Evolutionary conservation across 108 stramenopile species (phyloP), one percentile per base, ranked within the genome.

Genomic region (Nitzschia sp.): DNA sequence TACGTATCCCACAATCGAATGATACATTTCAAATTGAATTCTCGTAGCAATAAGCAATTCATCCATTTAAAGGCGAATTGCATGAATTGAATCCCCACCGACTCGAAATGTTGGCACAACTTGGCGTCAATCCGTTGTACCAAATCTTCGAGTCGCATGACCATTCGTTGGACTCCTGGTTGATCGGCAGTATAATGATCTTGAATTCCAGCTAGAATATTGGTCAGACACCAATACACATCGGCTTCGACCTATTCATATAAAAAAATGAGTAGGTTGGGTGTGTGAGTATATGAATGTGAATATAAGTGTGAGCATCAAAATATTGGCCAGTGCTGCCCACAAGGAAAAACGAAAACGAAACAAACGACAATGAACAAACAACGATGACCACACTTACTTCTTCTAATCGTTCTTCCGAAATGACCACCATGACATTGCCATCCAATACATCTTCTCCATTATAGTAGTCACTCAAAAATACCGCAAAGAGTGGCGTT

Each of bases 61-160:
- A 98, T 98, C 99, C 99, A 99, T 56, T 96, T 97, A 79, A 98
- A 97, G 54, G 96, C 90, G 72, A 99, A 97, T 74, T 98, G 97
- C 45, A 97, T 82, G 67, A 95, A 96, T 70, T 90, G 85, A 53
- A 98, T 83, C 6, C 91, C 90, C 30, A 79, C 80, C 4, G 81
- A 69, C 28, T 77, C 57, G 19, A 98, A 73, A 81, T 98, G 94
- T 6, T 67, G 23, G 53, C 89, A 86, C 25, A 98, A 78, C 57
- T 92, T 79, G 6, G 70, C 89, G 74, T 99, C 99, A 64, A 97
- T 94, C 23, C 99, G 81, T 57, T 80, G 80, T 25, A 97, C 90
- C 58, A 99, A 79, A 58, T 97, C 98, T 72, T 97, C 91, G 34
- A 99, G 70, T 5, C 88, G 73, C 79, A 89, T 85, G 21, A 98